These are phyloP conservation scores for Fistulifera pelliculosa DNA, from an alignment of 108 stramenopile species.

Conservation along the genomic window DNA sequence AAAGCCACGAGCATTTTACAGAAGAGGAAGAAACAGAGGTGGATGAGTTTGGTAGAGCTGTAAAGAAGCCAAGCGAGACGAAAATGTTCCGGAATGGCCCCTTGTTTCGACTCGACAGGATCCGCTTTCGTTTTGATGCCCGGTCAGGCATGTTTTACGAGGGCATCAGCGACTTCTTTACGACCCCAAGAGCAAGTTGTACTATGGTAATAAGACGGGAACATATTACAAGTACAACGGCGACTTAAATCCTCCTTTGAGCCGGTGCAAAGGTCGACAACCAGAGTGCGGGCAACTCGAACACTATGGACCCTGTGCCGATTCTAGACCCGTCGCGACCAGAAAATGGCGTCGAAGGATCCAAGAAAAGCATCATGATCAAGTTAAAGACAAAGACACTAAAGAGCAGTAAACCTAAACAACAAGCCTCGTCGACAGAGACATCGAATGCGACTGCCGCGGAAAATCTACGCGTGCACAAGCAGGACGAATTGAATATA, in stretches of 20 bases:
- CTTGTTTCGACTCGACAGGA: constrained; percentile 55
- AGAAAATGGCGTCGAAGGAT: background rate
- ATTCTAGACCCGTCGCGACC: constrained; percentile 1
- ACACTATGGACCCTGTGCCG: background rate
- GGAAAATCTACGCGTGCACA: constrained; percentile 18
- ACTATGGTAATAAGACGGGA: constrained; percentile 53
- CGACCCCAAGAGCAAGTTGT: constrained; percentile 75
- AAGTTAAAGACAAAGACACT: constrained; percentile 30
- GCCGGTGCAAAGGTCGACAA: constrained; percentile 11
- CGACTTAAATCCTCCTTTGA: constrained; percentile 7
- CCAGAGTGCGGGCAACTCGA: background rate
- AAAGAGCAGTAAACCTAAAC: constrained; percentile 10
- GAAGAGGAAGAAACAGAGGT: constrained; percentile 5
- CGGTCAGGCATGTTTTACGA: constrained; percentile 78
- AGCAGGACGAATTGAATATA: constrained; percentile 57
- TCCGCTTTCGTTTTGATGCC: constrained; percentile 66
- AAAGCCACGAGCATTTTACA: too few relatives aligned
- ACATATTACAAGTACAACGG: constrained; percentile 45
- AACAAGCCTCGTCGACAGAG: background rate
- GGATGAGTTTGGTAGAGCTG: constrained; percentile 8
- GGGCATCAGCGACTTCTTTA: constrained; percentile 65
- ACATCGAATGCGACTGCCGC: background rate
- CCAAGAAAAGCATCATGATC: constrained; percentile 27
- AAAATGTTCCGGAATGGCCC: constrained; percentile 50
- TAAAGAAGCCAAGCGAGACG: background rate